Percentiles rank a stretch among this genome's conserved stretches.
These are phyloP conservation scores for Penicillium ochrochloron DNA, from an alignment of 495 filamentous ascomycete genomes.

Conservation along the genomic window DNA sequence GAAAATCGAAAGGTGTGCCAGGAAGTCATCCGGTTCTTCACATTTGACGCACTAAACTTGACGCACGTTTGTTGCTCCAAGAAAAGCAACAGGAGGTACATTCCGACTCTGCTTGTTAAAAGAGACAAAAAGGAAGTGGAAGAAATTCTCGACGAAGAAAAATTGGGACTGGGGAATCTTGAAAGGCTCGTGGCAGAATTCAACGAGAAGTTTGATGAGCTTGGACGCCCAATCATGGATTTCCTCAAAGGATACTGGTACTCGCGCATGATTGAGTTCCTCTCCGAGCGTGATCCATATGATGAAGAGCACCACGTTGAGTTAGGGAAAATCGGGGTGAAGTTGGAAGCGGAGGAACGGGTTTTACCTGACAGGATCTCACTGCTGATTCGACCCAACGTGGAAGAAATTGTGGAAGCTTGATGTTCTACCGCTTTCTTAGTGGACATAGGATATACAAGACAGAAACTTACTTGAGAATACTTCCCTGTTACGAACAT, in stretches of 20 bases:
- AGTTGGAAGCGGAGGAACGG: not conserved
- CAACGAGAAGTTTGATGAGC: not conserved
- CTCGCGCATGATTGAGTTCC: not conserved
- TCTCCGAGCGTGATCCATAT: not conserved
- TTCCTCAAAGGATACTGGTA: conserved; percentile 14
- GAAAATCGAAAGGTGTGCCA: not conserved
- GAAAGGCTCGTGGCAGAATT: not conserved
- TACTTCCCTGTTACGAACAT: too few relatives aligned
- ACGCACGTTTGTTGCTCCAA: not conserved
- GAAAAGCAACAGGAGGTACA: not conserved
- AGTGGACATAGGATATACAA: not conserved
- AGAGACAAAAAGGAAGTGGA: conserved; percentile 4
- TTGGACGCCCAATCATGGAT: conserved; percentile 1
- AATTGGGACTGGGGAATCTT: not conserved
- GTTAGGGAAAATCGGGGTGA: not conserved
- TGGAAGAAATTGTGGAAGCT: not conserved
- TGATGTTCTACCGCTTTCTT: too few relatives aligned
- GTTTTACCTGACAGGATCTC: not conserved
- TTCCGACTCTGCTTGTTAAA: not conserved
- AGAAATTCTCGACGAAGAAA: conserved; percentile 15
- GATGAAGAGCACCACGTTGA: not conserved
- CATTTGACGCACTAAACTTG: not conserved
- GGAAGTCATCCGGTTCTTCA: not conserved
- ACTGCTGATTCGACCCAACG: not conserved
- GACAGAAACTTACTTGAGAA: not conserved